These are phyloP conservation scores for Chenopodium berlandieri DNA, from an alignment of 148 eudicot genomes.

Conservation along the genomic window DNA sequence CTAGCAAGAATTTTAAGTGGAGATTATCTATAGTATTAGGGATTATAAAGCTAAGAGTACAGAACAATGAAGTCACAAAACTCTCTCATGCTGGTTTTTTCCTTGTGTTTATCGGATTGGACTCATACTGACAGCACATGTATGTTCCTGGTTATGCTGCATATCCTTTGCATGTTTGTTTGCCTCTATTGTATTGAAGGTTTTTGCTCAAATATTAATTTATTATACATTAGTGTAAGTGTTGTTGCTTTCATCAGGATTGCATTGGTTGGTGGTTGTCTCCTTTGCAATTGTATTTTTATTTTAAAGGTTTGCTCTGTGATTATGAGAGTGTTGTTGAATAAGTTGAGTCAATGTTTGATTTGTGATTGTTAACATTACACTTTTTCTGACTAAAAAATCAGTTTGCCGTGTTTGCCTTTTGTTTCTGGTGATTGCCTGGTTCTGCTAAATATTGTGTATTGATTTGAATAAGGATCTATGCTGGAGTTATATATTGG, in stretches of 20 bases:
- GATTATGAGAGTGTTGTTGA: too few relatives aligned
- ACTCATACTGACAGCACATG: neutral
- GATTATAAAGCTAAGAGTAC: neutral
- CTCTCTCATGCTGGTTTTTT: neutral
- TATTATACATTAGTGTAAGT: neutral
- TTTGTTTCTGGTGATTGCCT: neutral
- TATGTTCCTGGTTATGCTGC: neutral
- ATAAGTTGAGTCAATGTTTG: neutral
- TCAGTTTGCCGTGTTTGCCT: neutral
- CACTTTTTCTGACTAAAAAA: neutral
- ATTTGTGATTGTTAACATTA: neutral
- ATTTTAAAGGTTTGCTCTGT: neutral
- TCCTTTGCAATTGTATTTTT: neutral
- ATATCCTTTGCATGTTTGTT: neutral
- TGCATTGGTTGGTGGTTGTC: neutral
- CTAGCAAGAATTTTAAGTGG: neutral
- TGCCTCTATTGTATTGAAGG: neutral
- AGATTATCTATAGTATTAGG: neutral
- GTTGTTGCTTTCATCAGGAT: neutral
- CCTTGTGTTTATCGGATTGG: neutral
- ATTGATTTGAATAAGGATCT: neutral
- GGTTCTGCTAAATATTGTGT: neutral
- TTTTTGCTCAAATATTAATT: neutral
- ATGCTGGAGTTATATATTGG: neutral
- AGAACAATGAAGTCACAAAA: neutral